Conservation (phyloP, 176 grass and related monocot genomes). For the Raddia distichophylla region DNA sequence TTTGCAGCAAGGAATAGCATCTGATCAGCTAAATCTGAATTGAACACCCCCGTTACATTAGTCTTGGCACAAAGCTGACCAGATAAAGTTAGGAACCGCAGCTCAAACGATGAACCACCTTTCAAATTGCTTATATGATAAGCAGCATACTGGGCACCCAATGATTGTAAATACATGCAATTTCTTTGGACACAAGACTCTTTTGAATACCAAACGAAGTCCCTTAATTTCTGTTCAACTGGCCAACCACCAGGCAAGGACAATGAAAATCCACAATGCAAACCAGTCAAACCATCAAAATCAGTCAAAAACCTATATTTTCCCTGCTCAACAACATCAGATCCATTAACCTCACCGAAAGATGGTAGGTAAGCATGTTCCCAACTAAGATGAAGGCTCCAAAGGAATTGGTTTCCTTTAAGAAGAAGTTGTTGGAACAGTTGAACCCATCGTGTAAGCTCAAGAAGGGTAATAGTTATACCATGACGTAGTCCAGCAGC, state of each 20-base stretch:
- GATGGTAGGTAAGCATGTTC: slow-evolving; percentile 88
- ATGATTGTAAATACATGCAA: slow-evolving; percentile 73
- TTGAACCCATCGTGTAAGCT: slow-evolving; percentile 84
- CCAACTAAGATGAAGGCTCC: slow-evolving; percentile 97
- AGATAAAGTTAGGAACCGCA: slow-evolving; percentile 54
- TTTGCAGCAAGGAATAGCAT: slow-evolving; percentile 94
- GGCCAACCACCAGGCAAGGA: slow-evolving; percentile 87
- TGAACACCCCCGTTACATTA: slow-evolving; percentile 38
- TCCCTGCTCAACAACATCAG: slow-evolving; percentile 55
- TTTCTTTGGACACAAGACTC: slow-evolving; percentile 73
- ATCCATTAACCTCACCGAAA: slow-evolving; percentile 75
- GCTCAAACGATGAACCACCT: slow-evolving; percentile 32
- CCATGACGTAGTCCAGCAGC: slow-evolving; percentile 64
- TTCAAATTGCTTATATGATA: slow-evolving; percentile 57
- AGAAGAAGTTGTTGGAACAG: slow-evolving; percentile 82
- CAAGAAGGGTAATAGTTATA: slow-evolving; percentile 78
- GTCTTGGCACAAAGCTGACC: slow-evolving; percentile 25
- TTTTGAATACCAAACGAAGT: slow-evolving; percentile 83
- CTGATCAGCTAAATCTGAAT: slow-evolving; percentile 60
- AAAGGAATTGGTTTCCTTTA: slow-evolving; percentile 80
- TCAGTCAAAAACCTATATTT: slow-evolving; percentile 68
- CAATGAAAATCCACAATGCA: slow-evolving; percentile 50
- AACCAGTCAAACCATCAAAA: slow-evolving; percentile 49
- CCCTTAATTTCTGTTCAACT: slow-evolving; percentile 63
- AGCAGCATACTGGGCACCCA: slow-evolving; percentile 70